Percentiles rank a stretch among this genome's conserved stretches.
Evolutionary conservation across 352 stramenopile species (phyloP).

Genomic region (Discostella stelligera): DNA sequence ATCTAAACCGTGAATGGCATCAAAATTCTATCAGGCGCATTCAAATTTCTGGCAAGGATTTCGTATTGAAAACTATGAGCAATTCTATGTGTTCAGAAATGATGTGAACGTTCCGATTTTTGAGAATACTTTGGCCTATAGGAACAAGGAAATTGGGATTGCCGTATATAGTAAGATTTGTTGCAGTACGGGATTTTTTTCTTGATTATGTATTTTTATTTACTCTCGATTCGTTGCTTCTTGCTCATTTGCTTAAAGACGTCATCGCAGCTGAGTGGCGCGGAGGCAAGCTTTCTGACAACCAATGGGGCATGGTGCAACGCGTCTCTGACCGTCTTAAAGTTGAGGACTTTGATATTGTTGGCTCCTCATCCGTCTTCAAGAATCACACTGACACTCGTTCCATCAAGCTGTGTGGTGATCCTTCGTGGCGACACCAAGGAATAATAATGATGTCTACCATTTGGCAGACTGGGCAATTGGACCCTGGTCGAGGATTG

Average conservation of each 20-base stretch:
- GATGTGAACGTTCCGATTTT: slow-evolving; percentile 40
- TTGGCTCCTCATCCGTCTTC: slow-evolving; percentile 32
- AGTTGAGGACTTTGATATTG: slow-evolving; percentile 36
- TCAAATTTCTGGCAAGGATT: slow-evolving; percentile 43
- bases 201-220: not conserved
- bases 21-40: slow-evolving; percentile 12
- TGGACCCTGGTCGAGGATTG: slow-evolving; percentile 29
- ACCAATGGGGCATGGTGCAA: slow-evolving; percentile 42
- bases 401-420: slow-evolving; percentile 24
- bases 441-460: slow-evolving; percentile 36
- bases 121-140: slow-evolving; percentile 41
- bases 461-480: slow-evolving; percentile 16
- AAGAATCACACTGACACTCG: slow-evolving; percentile 38
- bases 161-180: slow-evolving; percentile 35
- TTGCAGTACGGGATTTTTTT: not conserved
- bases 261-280: slow-evolving; percentile 30
- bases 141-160: slow-evolving; percentile 49
- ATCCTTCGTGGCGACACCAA: slow-evolving; percentile 22
- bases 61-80: slow-evolving; percentile 39
- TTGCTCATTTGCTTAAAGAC: slow-evolving; percentile 1
- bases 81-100: slow-evolving; percentile 46
- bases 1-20: slow-evolving; percentile 1
- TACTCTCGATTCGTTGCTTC: not conserved
- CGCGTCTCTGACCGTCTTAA: slow-evolving; percentile 20
- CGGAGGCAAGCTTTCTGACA: slow-evolving; percentile 50